phyloP scores from a whole-genome alignment of 2,329 filamentous ascomycete species.

The Fusarium sp. region DNA sequence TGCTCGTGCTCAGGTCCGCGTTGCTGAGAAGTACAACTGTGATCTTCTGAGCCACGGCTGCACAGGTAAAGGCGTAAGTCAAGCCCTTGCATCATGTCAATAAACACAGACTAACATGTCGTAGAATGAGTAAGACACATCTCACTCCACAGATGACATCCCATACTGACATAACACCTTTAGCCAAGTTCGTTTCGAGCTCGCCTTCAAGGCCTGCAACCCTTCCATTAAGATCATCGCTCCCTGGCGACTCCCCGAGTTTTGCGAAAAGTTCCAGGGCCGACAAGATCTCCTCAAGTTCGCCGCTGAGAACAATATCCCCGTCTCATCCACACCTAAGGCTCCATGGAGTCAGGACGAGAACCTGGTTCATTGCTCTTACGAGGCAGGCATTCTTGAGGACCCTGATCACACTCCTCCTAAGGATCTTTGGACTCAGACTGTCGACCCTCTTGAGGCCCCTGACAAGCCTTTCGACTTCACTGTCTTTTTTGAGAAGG shows the following conservation, averaged over 20 bases:
- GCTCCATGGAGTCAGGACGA: constrained; percentile 74
- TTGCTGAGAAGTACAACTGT: constrained; percentile 56
- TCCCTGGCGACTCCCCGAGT: constrained; percentile 79
- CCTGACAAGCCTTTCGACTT: constrained; percentile 75
- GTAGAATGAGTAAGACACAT: constrained; percentile 50
- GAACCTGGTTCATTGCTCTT: constrained; percentile 42
- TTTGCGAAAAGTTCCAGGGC: constrained; percentile 74
- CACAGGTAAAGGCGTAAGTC: constrained; percentile 72
- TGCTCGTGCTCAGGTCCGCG: constrained; percentile 63
- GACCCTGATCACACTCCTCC: constrained; percentile 70
- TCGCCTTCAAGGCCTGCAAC: constrained; percentile 63
- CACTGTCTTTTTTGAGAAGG: constrained; percentile 75
- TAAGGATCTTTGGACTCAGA: constrained; percentile 78
- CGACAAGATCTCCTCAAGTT: constrained; percentile 61
- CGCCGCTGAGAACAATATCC: constrained; percentile 74
- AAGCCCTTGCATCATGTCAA: not conserved
- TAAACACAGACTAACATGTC: constrained; percentile 8
- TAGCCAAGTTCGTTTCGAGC: constrained; percentile 58
- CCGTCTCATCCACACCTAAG: constrained; percentile 79
- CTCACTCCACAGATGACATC: not conserved
- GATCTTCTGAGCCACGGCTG: constrained; percentile 64
- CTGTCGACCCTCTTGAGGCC: constrained; percentile 71
- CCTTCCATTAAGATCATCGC: constrained; percentile 77
- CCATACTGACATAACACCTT: constrained; percentile 13
- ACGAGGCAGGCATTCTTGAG: constrained; percentile 56